Evolutionary conservation across 768 basidiomycete species (phyloP), one percentile per base, ranked within the genome.

Genomic region (Russula ochroleuca): DNA sequence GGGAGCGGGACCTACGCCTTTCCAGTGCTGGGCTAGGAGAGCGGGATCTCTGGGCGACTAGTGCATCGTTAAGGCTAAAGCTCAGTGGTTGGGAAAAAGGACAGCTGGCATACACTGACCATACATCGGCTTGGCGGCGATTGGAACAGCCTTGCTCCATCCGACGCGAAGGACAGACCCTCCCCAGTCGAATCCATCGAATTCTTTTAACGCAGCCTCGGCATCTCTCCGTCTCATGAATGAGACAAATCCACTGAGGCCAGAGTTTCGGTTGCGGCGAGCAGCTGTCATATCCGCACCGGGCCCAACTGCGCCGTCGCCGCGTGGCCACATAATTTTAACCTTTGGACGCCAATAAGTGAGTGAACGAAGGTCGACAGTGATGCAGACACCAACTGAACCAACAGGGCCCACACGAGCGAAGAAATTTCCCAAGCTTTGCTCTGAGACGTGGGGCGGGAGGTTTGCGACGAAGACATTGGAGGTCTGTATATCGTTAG

Each of bases 311-410:
- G 81, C 79, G 19, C 76, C 81, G 71, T 95, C 93, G 13, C 85
- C 83, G 45, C 96, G 86, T n/a, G 95, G 96, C 94, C 94, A 98
- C 95, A 98, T 98, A 68, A 98, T 86, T 79, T 96, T 94, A 49
- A 94, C 91, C 92, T 94, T 28, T 21, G 21, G 37, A 15, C 35
- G 17, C 50, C 51, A 5, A 53, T 67, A 9, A 68, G 64, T 35
- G 14, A 55, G 43, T 25, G 41, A 48, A n/a, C n/a, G n/a, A 58
- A 57, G 2, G 40, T 19, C 3, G 41, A 43, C 63, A 14, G 23
- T 57, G 57, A 35, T 8, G 37, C 43, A n/a, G 40, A 35, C 7
- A 78, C 83, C 54, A 71, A 92, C 92, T 23, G 92, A 94, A 25
- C 89, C 96, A 65, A 99, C 90, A n/a, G 94, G 92, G 0, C 97